These are phyloP conservation scores for Saccharomyces hybrid DNA, from an alignment of 1,139 yeast species.

Conservation along the genomic window DNA sequence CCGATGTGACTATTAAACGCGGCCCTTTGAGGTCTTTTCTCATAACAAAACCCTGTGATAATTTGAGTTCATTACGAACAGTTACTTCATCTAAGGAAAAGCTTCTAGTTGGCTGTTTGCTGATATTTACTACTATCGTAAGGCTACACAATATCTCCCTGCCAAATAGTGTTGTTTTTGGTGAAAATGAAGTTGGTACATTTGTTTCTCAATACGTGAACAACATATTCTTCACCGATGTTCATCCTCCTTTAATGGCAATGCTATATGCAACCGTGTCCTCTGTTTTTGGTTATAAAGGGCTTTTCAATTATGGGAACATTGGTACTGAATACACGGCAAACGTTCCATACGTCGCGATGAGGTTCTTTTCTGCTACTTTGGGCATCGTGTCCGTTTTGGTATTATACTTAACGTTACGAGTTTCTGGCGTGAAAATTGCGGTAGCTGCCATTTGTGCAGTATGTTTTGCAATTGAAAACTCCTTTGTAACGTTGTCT, in stretches of 20 bases:
- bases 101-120: slow-evolving; percentile 40
- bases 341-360: slow-evolving; percentile 60
- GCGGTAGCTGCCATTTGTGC: slow-evolving; percentile 62
- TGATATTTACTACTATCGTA: slow-evolving; percentile 46
- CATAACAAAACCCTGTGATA: slow-evolving; percentile 39
- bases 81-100: slow-evolving; percentile 33
- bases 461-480: slow-evolving; percentile 66
- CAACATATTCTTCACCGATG: slow-evolving; percentile 77
- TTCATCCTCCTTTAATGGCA: slow-evolving; percentile 88
- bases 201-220: slow-evolving; percentile 65
- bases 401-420: slow-evolving; percentile 69
- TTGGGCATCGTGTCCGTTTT: slow-evolving; percentile 76
- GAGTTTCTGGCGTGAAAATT: slow-evolving; percentile 83
- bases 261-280: slow-evolving; percentile 75
- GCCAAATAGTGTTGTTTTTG: slow-evolving; percentile 83
- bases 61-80: slow-evolving; percentile 34
- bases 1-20: slow-evolving; percentile 35
- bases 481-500: slow-evolving; percentile 78
- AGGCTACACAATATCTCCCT: slow-evolving; percentile 53
- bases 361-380: slow-evolving; percentile 80
- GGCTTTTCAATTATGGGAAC: slow-evolving; percentile 59
- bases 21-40: slow-evolving; percentile 38
- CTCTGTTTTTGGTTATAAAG: slow-evolving; percentile 63
- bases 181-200: slow-evolving; percentile 78
- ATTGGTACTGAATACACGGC: slow-evolving; percentile 60